Evolutionary conservation across 2,329 filamentous ascomycete species (phyloP).

Genomic region (Aschersonia sp.): DNA sequence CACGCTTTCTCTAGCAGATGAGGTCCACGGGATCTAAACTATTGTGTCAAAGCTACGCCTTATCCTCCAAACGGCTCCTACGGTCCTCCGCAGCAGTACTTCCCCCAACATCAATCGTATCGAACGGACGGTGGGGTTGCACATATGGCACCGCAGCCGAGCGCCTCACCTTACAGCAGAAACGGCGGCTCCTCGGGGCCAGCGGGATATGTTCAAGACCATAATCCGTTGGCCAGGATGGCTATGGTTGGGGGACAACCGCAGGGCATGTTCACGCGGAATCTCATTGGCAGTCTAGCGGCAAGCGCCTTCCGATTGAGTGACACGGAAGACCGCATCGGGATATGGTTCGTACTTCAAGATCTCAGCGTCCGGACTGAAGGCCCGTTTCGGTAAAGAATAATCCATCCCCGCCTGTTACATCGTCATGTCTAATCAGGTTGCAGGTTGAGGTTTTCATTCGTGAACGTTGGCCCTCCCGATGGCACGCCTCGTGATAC

Average conservation of each 20-base stretch:
- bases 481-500: constrained; percentile 22
- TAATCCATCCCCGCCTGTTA: background rate
- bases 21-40: background rate
- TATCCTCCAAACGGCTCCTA: constrained; percentile 19
- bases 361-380: constrained; percentile 91
- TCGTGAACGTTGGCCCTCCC: constrained; percentile 65
- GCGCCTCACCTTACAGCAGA: constrained; percentile 12
- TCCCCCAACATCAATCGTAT: constrained; percentile 17
- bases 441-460: constrained; percentile 48
- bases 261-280: constrained; percentile 82
- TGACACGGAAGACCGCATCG: constrained; percentile 65
- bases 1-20: background rate
- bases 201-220: constrained; percentile 15
- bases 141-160: constrained; percentile 13
- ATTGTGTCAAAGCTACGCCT: constrained; percentile 6
- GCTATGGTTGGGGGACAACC: constrained; percentile 32
- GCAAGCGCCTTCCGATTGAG: constrained; percentile 77
- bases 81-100: constrained; percentile 22
- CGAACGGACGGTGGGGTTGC: constrained; percentile 12
- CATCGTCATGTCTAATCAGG: background rate
- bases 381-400: constrained; percentile 65
- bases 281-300: constrained; percentile 82
- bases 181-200: constrained; percentile 9
- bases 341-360: constrained; percentile 94
- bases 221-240: constrained; percentile 16